Evolutionary conservation across 1,139 yeast species (phyloP).

Genomic region (Lodderomyces metapsilosis): DNA sequence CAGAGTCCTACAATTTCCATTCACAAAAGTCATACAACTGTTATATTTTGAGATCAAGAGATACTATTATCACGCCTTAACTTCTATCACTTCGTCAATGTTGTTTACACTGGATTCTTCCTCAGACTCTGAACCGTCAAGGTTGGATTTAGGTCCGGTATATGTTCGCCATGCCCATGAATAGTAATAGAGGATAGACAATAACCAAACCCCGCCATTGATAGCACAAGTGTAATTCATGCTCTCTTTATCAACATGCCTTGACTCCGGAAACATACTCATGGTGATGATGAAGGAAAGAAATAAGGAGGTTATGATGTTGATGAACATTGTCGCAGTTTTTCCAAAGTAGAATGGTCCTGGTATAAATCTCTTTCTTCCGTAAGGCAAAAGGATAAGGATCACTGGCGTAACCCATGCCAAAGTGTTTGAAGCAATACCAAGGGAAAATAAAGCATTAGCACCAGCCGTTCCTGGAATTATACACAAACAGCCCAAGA

Average conservation of each 20-base stretch:
- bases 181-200: slow-evolving; percentile 27
- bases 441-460: slow-evolving; percentile 50
- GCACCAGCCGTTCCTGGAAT: slow-evolving; percentile 45
- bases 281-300: slow-evolving; percentile 30
- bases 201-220: slow-evolving; percentile 33
- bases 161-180: slow-evolving; percentile 26
- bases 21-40: too few species aligned
- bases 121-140: slow-evolving; percentile 17
- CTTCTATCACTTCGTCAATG: not conserved
- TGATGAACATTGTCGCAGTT: slow-evolving; percentile 34
- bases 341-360: slow-evolving; percentile 66
- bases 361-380: slow-evolving; percentile 48
- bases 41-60: too few species aligned
- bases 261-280: slow-evolving; percentile 37
- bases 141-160: slow-evolving; percentile 34
- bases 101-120: not conserved
- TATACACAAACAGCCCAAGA: slow-evolving; percentile 46
- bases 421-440: slow-evolving; percentile 45
- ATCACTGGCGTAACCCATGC: slow-evolving; percentile 38
- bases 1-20: too few species aligned
- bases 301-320: slow-evolving; percentile 25
- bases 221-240: slow-evolving; percentile 38
- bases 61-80: slow-evolving; percentile 13
- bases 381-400: slow-evolving; percentile 30
- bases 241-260: slow-evolving; percentile 23